Conservation (phyloP, 2,329 filamentous ascomycete genomes). For the Fusarium musae region DNA sequence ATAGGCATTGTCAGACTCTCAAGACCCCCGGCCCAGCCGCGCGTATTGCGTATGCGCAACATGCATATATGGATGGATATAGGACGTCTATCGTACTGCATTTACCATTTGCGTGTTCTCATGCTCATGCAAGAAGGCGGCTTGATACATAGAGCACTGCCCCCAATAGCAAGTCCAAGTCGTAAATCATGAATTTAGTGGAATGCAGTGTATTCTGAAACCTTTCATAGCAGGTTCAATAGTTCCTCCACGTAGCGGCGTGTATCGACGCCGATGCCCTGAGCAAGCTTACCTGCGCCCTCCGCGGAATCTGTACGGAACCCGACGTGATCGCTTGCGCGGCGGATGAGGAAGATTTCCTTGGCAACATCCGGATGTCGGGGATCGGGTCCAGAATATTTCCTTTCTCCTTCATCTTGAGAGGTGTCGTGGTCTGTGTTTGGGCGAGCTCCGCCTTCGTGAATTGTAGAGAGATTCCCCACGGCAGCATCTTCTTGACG, state of each 20-base stretch:
- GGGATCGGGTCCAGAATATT: conserved; percentile 15
- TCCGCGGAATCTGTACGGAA: conserved; percentile 57
- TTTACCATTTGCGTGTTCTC: background rate
- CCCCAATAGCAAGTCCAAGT: background rate
- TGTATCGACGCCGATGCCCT: conserved; percentile 82
- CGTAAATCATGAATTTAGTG: conserved; percentile 20
- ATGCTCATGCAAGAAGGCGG: conserved; percentile 1
- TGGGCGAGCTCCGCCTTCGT: conserved; percentile 37
- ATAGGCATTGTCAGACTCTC: conserved; percentile 9
- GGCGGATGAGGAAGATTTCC: conserved; percentile 70
- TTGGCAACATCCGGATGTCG: conserved; percentile 53
- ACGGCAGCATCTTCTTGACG: conserved; percentile 38
- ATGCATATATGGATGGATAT: background rate
- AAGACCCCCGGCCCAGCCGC: background rate
- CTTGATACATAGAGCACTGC: conserved; percentile 3
- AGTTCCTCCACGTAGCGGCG: conserved; percentile 79
- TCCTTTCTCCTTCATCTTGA: conserved; percentile 23
- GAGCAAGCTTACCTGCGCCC: conserved; percentile 69
- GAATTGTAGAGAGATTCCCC: conserved; percentile 43
- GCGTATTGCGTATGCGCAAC: background rate
- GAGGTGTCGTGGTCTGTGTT: conserved; percentile 3
- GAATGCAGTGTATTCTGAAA: background rate
- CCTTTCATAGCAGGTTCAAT: conserved; percentile 63
- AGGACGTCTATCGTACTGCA: background rate
- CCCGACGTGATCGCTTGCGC: conserved; percentile 66